Percentiles rank a stretch among this genome's conserved stretches.
phyloP scores from a whole-genome alignment of 108 stramenopile genomes.

The Nitzschia palea region DNA sequence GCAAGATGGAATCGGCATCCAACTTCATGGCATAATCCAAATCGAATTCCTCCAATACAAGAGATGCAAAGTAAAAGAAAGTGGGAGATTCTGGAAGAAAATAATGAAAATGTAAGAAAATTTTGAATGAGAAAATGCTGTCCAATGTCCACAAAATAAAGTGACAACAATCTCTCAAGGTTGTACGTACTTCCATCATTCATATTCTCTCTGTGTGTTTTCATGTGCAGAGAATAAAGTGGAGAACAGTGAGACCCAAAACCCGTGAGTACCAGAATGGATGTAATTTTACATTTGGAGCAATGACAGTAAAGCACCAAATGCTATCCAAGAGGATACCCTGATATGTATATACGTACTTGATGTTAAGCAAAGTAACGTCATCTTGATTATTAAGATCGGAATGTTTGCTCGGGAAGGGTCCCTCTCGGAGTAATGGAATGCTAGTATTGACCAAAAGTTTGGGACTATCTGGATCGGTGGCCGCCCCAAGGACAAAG shows the following conservation, averaged over 20 bases:
- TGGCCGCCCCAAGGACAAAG: constrained; percentile 39
- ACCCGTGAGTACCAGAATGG: not conserved
- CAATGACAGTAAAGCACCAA: too few relatives aligned
- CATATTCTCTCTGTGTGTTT: constrained; percentile 49
- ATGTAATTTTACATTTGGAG: too few relatives aligned
- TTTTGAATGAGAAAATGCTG: too few relatives aligned
- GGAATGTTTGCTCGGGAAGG: not conserved
- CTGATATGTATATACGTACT: constrained; percentile 5
- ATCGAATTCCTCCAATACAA: constrained; percentile 20
- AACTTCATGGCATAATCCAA: constrained; percentile 49
- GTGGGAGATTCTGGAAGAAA: constrained; percentile 31
- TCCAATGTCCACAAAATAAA: too few relatives aligned
- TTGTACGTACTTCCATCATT: constrained; percentile 49
- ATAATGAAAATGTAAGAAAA: too few relatives aligned
- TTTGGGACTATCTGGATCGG: constrained; percentile 25
- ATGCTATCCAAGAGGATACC: too few relatives aligned
- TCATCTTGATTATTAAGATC: constrained; percentile 25
- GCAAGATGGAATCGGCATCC: constrained; percentile 46
- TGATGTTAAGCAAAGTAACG: constrained; percentile 8
- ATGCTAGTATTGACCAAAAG: constrained; percentile 10
- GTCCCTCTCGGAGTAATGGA: constrained; percentile 14
- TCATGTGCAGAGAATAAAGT: not conserved
- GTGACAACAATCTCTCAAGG: too few relatives aligned
- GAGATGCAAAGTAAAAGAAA: constrained; percentile 41
- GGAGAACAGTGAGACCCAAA: not conserved